Evolutionary conservation across 23 red algal genomes (phyloP).

Genomic region (Gracilaria caudata): DNA sequence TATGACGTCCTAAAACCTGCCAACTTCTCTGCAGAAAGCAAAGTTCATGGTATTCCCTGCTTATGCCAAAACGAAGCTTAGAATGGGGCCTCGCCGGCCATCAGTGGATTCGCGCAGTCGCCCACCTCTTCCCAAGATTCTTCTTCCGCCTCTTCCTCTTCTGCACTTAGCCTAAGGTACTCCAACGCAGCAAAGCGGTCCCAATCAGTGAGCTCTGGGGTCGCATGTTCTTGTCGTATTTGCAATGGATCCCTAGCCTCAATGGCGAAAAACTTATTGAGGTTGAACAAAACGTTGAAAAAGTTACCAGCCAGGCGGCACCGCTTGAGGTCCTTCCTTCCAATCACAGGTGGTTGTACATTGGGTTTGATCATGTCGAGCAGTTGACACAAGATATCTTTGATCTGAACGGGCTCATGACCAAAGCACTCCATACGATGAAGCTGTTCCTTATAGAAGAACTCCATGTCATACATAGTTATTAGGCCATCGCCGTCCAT

Average conservation of each 20-base stretch:
- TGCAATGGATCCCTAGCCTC: slow-evolving; percentile 89
- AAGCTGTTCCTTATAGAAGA: slow-evolving; percentile 98
- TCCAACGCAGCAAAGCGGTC: slow-evolving; percentile 98
- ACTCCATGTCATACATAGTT: slow-evolving; percentile 98
- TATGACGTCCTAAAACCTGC: not conserved
- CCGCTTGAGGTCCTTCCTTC: slow-evolving; percentile 66
- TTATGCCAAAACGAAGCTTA: not conserved
- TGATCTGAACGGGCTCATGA: slow-evolving; percentile 96
- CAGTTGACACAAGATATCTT: slow-evolving; percentile 97
- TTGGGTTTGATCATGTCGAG: slow-evolving; percentile 98
- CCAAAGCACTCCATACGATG: slow-evolving; percentile 99
- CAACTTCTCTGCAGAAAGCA: not conserved
- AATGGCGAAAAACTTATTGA: slow-evolving; percentile 99
- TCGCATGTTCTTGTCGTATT: slow-evolving; percentile 86
- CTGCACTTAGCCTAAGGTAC: slow-evolving; percentile 89
- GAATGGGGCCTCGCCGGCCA: slow-evolving; percentile 80
- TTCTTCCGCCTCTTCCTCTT: slow-evolving; percentile 92
- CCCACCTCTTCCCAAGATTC: slow-evolving; percentile 76
- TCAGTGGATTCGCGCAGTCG: slow-evolving; percentile 56
- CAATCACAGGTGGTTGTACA: slow-evolving; percentile 76
- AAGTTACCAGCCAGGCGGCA: slow-evolving; percentile 85
- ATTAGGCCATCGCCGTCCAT: slow-evolving; percentile 98
- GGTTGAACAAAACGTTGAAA: slow-evolving; percentile 99
- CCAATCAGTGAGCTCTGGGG: slow-evolving; percentile 97
- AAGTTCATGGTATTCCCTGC: not conserved